Base-by-base conservation (phyloP, 2,329 filamentous ascomycete genomes). In the Colletotrichum lindemuthianum region DNA sequence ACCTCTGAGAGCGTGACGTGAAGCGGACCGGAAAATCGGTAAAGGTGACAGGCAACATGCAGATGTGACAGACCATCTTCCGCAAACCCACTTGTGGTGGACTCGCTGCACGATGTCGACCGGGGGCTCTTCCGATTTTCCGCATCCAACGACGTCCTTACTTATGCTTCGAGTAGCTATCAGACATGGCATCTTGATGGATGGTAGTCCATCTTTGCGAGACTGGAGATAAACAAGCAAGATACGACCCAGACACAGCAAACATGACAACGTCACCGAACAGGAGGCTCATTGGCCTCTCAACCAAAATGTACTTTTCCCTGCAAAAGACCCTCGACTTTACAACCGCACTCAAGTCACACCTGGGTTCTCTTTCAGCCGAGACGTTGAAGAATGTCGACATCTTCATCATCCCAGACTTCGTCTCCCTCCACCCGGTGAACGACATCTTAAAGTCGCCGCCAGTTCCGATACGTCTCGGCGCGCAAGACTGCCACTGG, bases 231-330 rank as follows among this genome's bases (percentile, higher is more conserved):
- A n/a, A n/a, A n/a, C 9, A 40, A 40, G 37, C 37, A 4, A 10
- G 9, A 13, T 40, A 9, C 9, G 7, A 32, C 41, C 16, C 9
- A 32, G 36, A 15, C 10, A 5, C 6, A 4, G 5, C 5, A 11
- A 49, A 39, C 15, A 66, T 66, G 63, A 36, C 58, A 11, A n/a
- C 60, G 16, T 45, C 52, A 33, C 40, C 52, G 8, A 45, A 50
- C 50, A 86, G 86, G 72, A 88, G 88, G 71, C 81, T 93, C 66
- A 82, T 93, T 65, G 90, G 91, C 75, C 88, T 92, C 68, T 91
- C 88, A 50, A 87, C 90, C 43, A 93, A 93, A 72, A 91, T 93
- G 87, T 93, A 94, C 83, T 94, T 94, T 78, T 86, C 89, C 66
- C 84, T 89, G 8, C 77, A 84, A 10, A 82, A 83, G 66, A 93